A percentile compares a stretch with the other conserved stretches of the same genome.
phyloP scores from a whole-genome alignment of 2,329 filamentous ascomycete species.

The Botryotinia globosa region DNA sequence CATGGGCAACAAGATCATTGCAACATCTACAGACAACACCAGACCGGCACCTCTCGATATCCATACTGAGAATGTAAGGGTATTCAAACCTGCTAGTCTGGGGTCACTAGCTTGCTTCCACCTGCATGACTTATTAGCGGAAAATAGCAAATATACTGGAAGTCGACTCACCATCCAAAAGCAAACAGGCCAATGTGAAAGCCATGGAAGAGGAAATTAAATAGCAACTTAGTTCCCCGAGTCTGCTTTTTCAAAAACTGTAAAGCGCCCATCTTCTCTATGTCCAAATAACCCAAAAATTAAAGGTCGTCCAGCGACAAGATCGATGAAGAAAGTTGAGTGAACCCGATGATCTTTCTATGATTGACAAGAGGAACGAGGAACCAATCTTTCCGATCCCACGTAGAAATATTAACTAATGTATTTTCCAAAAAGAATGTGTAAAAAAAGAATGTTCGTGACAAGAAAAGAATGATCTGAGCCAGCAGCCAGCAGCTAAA shows the following conservation, averaged over 20 bases:
- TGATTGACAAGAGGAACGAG: neutral
- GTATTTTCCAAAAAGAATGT: slow-evolving; percentile 28
- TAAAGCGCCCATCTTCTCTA: slow-evolving; percentile 32
- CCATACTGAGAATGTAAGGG: slow-evolving; percentile 86
- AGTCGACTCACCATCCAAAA: slow-evolving; percentile 70
- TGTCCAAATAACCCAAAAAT: slow-evolving; percentile 33
- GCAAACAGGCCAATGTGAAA: slow-evolving; percentile 78
- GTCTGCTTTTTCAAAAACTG: slow-evolving; percentile 59
- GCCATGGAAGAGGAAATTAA: slow-evolving; percentile 78
- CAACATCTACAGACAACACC: slow-evolving; percentile 77
- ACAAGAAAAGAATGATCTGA: slow-evolving; percentile 53
- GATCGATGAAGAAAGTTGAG: slow-evolving; percentile 21
- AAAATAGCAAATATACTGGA: neutral
- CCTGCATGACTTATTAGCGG: slow-evolving; percentile 49
- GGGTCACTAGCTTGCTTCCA: slow-evolving; percentile 69
- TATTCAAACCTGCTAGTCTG: slow-evolving; percentile 74
- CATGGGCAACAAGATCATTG: slow-evolving; percentile 89
- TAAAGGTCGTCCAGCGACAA: slow-evolving; percentile 58
- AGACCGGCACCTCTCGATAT: slow-evolving; percentile 90
- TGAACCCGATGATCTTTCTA: neutral
- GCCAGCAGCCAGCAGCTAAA: slow-evolving; percentile 53
- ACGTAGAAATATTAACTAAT: slow-evolving; percentile 32
- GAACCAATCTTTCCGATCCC: neutral
- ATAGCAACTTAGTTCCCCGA: slow-evolving; percentile 67
- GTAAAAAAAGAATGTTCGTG: slow-evolving; percentile 35